Base-by-base conservation (phyloP, 1,284 basidiomycete genomes). In the Meripilus lineatus region DNA sequence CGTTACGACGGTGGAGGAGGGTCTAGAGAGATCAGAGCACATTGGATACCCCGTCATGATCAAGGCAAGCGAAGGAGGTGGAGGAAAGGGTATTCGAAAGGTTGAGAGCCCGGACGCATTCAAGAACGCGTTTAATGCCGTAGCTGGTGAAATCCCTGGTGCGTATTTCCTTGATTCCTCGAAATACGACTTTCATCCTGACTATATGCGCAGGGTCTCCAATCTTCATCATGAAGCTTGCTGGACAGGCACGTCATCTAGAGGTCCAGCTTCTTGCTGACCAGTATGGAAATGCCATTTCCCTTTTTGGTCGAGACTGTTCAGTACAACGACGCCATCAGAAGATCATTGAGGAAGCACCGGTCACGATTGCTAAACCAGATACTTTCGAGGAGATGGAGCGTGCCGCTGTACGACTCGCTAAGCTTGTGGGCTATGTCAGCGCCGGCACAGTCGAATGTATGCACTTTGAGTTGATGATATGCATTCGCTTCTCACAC, bases 201-300 rank as follows among this genome's bases (percentile, higher is more conserved):
- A 44, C 42, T 30, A 21, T 44, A 8, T 20, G 14, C 47, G 22
- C 62, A 91, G 95, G 96, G 38, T 99, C 96, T 4, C 96, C 96
- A 48, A 94, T 99, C 58, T 99, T 99, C 68, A 92, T 99, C 70
- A 99, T 99, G 96, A 99, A 99, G 74, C 87, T 99, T 49, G 96
- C 96, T 26, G 93, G 94, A 20, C 87, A 91, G 56, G 96, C 96
- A 30, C 89, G 96, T 52, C 96, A 99, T 68, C 74, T 99, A 55
- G 96, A 99, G 69, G 96, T 99, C 21, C 96, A 99, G 68, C 81
- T 99, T 36, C 82, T 99, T 35, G 96, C 96, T 40, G 96, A 99
- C 71, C 96, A 99, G 68, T 99, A 99, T 66, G 96, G 96, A 49
- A 97, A 97, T 66, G 96, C 96, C 28, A 99, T 99, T 61, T 98